Evolutionary conservation across 805 yeast genomes (phyloP).

Genomic region (Ogataea philodendri): DNA sequence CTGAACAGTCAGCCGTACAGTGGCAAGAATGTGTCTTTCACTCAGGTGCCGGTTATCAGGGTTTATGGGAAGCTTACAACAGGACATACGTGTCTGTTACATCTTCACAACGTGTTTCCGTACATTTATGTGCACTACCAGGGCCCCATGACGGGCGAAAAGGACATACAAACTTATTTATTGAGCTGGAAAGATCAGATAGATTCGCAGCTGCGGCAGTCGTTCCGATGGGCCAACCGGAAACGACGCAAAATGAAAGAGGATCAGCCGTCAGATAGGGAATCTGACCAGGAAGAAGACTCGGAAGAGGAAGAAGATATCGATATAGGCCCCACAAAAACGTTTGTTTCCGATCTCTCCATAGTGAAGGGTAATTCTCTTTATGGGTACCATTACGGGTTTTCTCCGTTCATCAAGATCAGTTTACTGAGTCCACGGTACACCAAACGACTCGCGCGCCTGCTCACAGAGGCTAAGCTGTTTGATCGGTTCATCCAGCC

Average conservation of each 20-base stretch:
- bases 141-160: slow-evolving; percentile 34
- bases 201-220: slow-evolving; percentile 42
- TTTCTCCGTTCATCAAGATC: slow-evolving; percentile 65
- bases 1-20: slow-evolving; percentile 20
- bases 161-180: slow-evolving; percentile 35
- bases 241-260: slow-evolving; percentile 12
- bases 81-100: slow-evolving; percentile 60
- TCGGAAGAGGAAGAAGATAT: slow-evolving; percentile 15
- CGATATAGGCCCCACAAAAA: slow-evolving; percentile 16
- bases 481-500: slow-evolving; percentile 43
- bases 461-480: slow-evolving; percentile 43
- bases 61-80: slow-evolving; percentile 68
- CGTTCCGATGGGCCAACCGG: slow-evolving; percentile 30
- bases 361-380: slow-evolving; percentile 75
- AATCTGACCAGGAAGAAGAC: slow-evolving; percentile 17
- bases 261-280: slow-evolving; percentile 3
- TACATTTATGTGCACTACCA: slow-evolving; percentile 68
- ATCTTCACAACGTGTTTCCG: slow-evolving; percentile 83
- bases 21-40: slow-evolving; percentile 24
- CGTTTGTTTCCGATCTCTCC: slow-evolving; percentile 56
- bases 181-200: slow-evolving; percentile 40
- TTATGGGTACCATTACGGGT: slow-evolving; percentile 77
- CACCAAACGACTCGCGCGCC: slow-evolving; percentile 50
- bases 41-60: slow-evolving; percentile 71
- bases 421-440: slow-evolving; percentile 63